These are phyloP conservation scores for Neckera pumila DNA, from an alignment of 225 moss, liverwort and hornwort genomes.

Conservation along the genomic window DNA sequence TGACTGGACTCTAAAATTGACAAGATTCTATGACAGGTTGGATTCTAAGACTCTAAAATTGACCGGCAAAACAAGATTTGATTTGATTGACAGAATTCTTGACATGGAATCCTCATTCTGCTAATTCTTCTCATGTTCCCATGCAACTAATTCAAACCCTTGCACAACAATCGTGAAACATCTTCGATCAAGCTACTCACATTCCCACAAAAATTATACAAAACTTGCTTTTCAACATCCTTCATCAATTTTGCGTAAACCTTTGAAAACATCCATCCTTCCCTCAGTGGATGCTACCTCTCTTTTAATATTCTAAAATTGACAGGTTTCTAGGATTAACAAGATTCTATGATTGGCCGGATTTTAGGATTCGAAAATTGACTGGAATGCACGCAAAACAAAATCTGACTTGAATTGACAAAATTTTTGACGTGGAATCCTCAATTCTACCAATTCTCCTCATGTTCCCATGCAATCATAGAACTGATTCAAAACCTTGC, in stretches of 20 bases:
- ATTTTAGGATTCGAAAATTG: too few species aligned
- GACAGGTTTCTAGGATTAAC: too few species aligned
- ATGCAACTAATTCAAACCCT: background rate
- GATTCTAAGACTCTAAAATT: too few species aligned
- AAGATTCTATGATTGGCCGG: too few species aligned
- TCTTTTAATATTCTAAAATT: too few species aligned
- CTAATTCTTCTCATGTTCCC: background rate
- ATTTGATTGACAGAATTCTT: background rate
- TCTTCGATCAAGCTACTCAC: background rate
- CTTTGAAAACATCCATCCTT: too few species aligned
- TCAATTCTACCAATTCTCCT: background rate
- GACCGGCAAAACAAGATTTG: background rate
- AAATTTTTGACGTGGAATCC: accelerated
- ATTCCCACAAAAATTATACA: too few species aligned
- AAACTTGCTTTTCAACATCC: too few species aligned
- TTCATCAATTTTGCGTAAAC: too few species aligned
- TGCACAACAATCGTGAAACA: background rate
- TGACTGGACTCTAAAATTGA: too few species aligned
- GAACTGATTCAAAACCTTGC: background rate
- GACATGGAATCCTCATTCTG: accelerated
- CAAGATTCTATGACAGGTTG: too few species aligned
- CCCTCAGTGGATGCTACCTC: too few species aligned
- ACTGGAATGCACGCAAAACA: background rate
- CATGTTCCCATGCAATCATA: background rate
- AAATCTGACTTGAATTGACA: background rate